Evolutionary conservation across 805 yeast genomes (phyloP), one percentile per base, ranked within the genome.

Genomic region (Wickerhamomyces bisporus): DNA sequence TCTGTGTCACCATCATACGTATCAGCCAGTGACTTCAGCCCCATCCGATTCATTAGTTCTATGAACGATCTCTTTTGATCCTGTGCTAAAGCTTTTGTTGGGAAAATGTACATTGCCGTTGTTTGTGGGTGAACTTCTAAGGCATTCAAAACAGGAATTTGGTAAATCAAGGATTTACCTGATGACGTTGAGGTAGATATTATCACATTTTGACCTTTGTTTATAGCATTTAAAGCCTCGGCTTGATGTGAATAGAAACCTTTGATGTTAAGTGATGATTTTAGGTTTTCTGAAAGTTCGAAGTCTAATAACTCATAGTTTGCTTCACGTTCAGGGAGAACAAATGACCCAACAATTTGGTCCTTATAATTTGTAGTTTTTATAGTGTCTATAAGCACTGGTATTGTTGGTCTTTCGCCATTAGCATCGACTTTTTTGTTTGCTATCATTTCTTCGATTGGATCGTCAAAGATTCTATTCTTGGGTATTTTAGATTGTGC

Each of bases 71-170:
- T 67, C 51, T 81, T 81, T 60, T 93, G 99, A 65, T 93, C 98
- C 55, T 93, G 98, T 0, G 99, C 98, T 36, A 93, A 66, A 0
- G 99, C 98, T 55, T 93, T 93, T 0, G 99, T 93, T 2, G 99
- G 99, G 51, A 93, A 93, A 11, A 93, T 79, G 50, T 84, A 88
- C 67, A 94, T 68, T 9, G 96, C 84, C 0, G 95, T 85, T 1
- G 64, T 51, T 24, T 62, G 64, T 10, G 64, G 62, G 30, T 56
- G 67, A 9, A 55, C 50, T 31, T 73, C 68, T 36, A 70, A 61
- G 35, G 63, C 50, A 35, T 67, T 61, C 9, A 89, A 56, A 3
- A 91, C 85, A 0, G 98, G 95, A 2, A 88, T 61, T 58, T 93
- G 98, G 53, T 89, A 93, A 21, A 93, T 85, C 43, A 93, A 65